phyloP scores from a whole-genome alignment of 148 eudicot genomes.

The Rhododendron ferrugineum region DNA sequence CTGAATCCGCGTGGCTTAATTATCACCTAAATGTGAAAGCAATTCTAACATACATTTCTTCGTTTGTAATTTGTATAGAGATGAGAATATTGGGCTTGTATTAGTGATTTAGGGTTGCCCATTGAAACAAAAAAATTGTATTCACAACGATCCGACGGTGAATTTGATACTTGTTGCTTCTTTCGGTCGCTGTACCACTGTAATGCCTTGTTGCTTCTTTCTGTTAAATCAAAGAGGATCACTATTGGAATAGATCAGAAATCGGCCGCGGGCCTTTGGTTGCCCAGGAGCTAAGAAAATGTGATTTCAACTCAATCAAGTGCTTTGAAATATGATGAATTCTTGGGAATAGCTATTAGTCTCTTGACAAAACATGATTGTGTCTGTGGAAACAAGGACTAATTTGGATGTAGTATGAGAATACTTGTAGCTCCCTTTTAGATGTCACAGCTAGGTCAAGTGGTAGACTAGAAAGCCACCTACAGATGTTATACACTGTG shows the following conservation, averaged over 20 bases:
- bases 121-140: slow-evolving; percentile 19
- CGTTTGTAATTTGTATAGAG: slow-evolving; percentile 41
- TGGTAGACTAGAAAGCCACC: no score
- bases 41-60: slow-evolving; percentile 35
- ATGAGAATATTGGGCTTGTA: slow-evolving; percentile 31
- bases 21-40: slow-evolving; percentile 7
- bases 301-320: neutral
- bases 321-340: neutral
- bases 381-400: neutral
- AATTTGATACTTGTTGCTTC: slow-evolving; percentile 5
- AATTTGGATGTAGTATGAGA: no score
- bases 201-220: neutral
- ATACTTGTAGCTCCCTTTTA: no score
- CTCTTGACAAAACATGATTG: neutral
- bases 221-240: neutral
- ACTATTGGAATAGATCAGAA: neutral
- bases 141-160: slow-evolving; percentile 8
- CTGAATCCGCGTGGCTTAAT: slow-evolving; percentile 27
- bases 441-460: no score
- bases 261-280: no score
- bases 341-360: neutral
- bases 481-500: no score
- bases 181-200: neutral
- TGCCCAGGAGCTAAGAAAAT: neutral
- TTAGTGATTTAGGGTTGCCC: slow-evolving; percentile 22